Conservation (phyloP, 306 rosid genomes). For the Vicia faba region DNA sequence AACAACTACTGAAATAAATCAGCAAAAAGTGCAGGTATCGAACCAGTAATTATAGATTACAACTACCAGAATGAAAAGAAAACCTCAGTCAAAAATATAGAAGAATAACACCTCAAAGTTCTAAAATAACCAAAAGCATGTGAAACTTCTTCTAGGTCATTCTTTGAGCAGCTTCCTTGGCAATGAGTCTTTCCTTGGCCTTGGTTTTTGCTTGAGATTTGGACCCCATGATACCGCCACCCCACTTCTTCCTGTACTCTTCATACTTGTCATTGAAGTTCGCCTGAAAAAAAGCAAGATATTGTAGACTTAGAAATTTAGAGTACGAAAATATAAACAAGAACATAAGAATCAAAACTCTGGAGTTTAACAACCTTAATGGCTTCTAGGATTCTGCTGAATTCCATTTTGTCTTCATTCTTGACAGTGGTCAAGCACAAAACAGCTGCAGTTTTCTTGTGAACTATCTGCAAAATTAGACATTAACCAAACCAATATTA, state of each 20-base stretch:
- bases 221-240: slow-evolving; percentile 89
- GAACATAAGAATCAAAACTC: background rate
- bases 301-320: background rate
- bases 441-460: slow-evolving; percentile 69
- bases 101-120: slow-evolving; percentile 21
- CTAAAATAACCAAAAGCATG: slow-evolving; percentile 9
- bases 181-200: slow-evolving; percentile 69
- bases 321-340: background rate
- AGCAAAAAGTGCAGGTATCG: background rate
- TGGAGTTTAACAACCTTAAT: slow-evolving; percentile 52
- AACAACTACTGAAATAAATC: slow-evolving; percentile 24
- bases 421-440: slow-evolving; percentile 82
- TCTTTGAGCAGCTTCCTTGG: slow-evolving; percentile 86
- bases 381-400: slow-evolving; percentile 72
- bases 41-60: slow-evolving; percentile 13
- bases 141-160: slow-evolving; percentile 46
- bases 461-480: slow-evolving; percentile 55
- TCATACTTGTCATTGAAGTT: slow-evolving; percentile 79
- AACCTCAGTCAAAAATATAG: slow-evolving; percentile 11
- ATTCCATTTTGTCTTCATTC: slow-evolving; percentile 83
- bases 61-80: slow-evolving; percentile 29
- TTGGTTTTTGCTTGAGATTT: slow-evolving; percentile 77
- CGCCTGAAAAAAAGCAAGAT: slow-evolving; percentile 45
- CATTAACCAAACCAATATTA: background rate
- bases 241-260: slow-evolving; percentile 82